phyloP scores from a whole-genome alignment of 2,329 filamentous ascomycete genomes.

The Cadophora malorum region DNA sequence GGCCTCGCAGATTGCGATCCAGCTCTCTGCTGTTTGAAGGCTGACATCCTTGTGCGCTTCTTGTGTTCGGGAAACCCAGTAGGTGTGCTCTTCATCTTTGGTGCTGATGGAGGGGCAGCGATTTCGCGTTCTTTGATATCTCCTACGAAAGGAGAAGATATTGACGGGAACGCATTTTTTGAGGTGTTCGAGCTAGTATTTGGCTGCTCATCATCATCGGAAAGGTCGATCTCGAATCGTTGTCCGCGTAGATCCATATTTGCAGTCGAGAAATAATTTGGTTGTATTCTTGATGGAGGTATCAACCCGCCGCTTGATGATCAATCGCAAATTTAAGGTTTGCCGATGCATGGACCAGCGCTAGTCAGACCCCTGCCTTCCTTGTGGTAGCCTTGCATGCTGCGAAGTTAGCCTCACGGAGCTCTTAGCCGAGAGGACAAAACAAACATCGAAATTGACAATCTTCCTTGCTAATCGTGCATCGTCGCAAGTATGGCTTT shows the following conservation, averaged over 20 bases:
- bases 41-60: conserved; percentile 73
- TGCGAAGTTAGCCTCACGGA: not conserved
- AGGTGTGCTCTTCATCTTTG: conserved; percentile 60
- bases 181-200: conserved; percentile 40
- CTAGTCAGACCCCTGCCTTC: not conserved
- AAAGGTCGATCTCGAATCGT: conserved; percentile 65
- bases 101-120: conserved; percentile 68
- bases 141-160: conserved; percentile 57
- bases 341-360: not conserved
- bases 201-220: conserved; percentile 56
- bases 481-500: not conserved
- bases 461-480: conserved; percentile 10
- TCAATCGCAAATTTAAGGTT: conserved; percentile 14
- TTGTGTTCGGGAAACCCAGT: conserved; percentile 91
- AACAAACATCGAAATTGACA: conserved; percentile 15
- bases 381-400: not conserved
- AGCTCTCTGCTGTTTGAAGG: conserved; percentile 75
- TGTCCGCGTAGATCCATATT: conserved; percentile 62
- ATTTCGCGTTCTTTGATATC: conserved; percentile 79
- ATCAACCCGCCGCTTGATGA: not conserved
- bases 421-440: conserved; percentile 7
- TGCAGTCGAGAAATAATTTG: not conserved
- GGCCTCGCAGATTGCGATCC: conserved; percentile 23
- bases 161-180: conserved; percentile 40
- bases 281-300: not conserved